Base-by-base conservation (phyloP, 768 basidiomycete species). In the Suillus placidus region DNA sequence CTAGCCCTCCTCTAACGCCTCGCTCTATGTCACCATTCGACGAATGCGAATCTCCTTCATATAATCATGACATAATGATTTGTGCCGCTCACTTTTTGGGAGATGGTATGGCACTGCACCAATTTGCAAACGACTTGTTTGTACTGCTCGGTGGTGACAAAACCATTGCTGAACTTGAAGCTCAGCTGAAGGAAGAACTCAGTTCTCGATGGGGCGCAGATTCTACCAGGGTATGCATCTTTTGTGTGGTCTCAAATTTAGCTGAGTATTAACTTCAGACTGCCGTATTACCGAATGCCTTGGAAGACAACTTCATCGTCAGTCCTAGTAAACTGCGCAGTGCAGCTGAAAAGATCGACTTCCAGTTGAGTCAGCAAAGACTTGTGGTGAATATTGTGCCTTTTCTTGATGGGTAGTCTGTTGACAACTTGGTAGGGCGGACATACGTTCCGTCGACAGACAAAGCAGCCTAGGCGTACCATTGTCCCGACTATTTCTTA, bases 71-170 rank as follows among this genome's bases (percentile, higher is more conserved):
- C 71, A 76, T 94, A 62, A 78, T 92, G 67, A 83, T 95, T 57
- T 89, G 88, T 68, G 88, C 90, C 4, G 86, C 90, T 8, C 94
- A 95, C 73, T 94, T 90, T 75, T 75, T 94, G 56, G 93, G 92
- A 23, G 94, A 95, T 73, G 94, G 94, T 26, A 93, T 94, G 88
- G 90, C 92, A 1, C 81, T 94, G 20, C 92, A 94, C 76, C 83
- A 85, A 66, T 91, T 90, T 67, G 91, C 90, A 32, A 92, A 93
- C 74, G 91, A 94, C 69, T 88, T 94, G 72, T 90, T 94, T 73
- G 75, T 78, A 20, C 78, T 94, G 4, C 79, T 94, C 47, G 88
- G 84, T 0, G 67, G 71, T 55, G 70, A 68, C 5, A 71, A 66
- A 52, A 71, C 73, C 35, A 68, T 72, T 23, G 66, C 71, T 57